Evolutionary conservation across 805 yeast genomes (phyloP), one percentile per base, ranked within the genome.

Genomic region (Jamesozyma gamospora): DNA sequence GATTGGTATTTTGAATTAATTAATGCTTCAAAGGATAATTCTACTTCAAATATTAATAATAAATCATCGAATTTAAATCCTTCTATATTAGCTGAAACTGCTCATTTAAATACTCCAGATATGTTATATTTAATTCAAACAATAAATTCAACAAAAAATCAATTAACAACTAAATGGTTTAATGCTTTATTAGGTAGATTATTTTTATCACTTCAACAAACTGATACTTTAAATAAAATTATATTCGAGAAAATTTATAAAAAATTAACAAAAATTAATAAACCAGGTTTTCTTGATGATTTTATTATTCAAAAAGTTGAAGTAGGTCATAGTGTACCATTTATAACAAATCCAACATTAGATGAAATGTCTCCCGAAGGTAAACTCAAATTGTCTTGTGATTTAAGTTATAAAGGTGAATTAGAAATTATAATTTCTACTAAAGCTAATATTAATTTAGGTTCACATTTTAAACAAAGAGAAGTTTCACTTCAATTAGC

Each of bases 1-100:
- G 95, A 90, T 56, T 79, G 96, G 82, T 92, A 90, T 56, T 87
- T 86, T 60, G 78, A 84, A 1, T 65, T 92, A 40, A 68, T 90
- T n/a, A 68, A 79, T 41, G 94, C 94, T 1, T 74, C 90, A 0
- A 82, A 80, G 43, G 32, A 34, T 14, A 21, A 19, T 4, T 63
- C 60, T 9, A 46, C 49, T 13, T 24, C 38, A 13, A 32, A 36
- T 19, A 41, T 54, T 2, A 53, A 50, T 15, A 46, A 54, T 6
- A 29, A 38, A 4, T 45, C 52, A 8, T 66, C 65, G 37, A 36
- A 56, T 5, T 37, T 77, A 15, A 77, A 79, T 39, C 86, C 96
- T 1, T 52, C 68, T 1, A 42, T 74, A 0, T 69, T 74, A 58
- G 96, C 97, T 0, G 71, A 72, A 44, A 75, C 96, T 0, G 65